Evolutionary conservation across 805 yeast species (phyloP).

Genomic region (Ogataea populi-albae): DNA sequence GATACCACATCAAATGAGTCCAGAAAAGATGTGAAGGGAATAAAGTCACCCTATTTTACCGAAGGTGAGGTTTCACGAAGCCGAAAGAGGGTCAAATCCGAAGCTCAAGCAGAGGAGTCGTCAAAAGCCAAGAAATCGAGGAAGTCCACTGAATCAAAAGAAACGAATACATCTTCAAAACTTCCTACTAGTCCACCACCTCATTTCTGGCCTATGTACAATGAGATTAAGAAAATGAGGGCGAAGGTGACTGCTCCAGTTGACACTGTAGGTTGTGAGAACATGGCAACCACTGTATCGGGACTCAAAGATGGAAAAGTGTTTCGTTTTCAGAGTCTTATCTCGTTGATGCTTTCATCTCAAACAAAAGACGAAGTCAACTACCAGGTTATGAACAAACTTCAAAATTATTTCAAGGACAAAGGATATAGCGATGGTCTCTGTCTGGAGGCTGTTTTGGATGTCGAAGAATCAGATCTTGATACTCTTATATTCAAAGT

Average conservation of each 20-base stretch:
- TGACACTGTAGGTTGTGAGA: constrained; percentile 83
- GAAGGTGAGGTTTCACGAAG: constrained; percentile 2
- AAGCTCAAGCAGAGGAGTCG: background rate
- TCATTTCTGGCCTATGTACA: constrained; percentile 54
- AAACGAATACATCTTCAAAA: background rate
- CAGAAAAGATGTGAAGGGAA: too few relatives aligned
- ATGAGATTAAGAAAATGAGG: constrained; percentile 66
- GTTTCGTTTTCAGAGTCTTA: constrained; percentile 68
- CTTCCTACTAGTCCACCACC: constrained; percentile 25
- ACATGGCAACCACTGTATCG: constrained; percentile 45
- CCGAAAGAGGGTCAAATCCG: background rate
- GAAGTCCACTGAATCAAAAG: background rate
- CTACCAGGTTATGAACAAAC: constrained; percentile 61
- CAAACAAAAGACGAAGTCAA: constrained; percentile 92
- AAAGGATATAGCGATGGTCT: constrained; percentile 48
- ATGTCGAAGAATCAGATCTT: constrained; percentile 51
- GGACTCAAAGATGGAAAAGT: constrained; percentile 35
- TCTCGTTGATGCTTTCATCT: constrained; percentile 82
- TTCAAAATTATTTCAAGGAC: constrained; percentile 48
- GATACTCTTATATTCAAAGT: constrained; percentile 72
- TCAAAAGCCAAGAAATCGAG: background rate
- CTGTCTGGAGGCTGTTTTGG: constrained; percentile 51
- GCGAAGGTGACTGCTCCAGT: constrained; percentile 72
- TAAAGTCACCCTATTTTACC: too few relatives aligned
- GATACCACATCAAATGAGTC: too few relatives aligned